Percentiles rank a stretch among this genome's conserved stretches.
phyloP scores from a whole-genome alignment of 805 yeast genomes.

The Yarrowia porcina region DNA sequence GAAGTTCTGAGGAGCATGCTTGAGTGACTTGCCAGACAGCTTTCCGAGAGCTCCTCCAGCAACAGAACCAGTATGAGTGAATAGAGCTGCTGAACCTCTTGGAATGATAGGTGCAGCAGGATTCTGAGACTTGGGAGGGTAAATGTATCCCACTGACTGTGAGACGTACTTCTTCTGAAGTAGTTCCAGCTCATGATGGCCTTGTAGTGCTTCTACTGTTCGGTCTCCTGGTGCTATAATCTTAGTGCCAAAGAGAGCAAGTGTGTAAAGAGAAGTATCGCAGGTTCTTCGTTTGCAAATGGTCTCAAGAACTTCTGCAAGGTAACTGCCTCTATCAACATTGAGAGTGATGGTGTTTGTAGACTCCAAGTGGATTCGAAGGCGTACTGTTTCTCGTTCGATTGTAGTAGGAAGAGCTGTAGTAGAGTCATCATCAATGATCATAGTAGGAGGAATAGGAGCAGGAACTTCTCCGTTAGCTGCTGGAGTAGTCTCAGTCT shows the following conservation, averaged over 20 bases:
- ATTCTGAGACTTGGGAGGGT: constrained; percentile 35
- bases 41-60: constrained; percentile 9
- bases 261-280: constrained; percentile 36
- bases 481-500: constrained; percentile 2
- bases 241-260: constrained; percentile 37
- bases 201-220: constrained; percentile 44
- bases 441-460: background rate
- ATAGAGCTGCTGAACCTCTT: constrained; percentile 27
- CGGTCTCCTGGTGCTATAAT: constrained; percentile 29
- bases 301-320: constrained; percentile 33
- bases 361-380: constrained; percentile 27
- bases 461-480: background rate
- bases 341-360: constrained; percentile 2
- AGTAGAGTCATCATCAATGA: background rate
- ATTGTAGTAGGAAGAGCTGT: constrained; percentile 2
- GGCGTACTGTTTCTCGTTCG: background rate
- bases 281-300: constrained; percentile 38
- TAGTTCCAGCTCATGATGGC: constrained; percentile 43
- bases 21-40: constrained; percentile 8
- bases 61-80: constrained; percentile 17
- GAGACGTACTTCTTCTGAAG: constrained; percentile 46
- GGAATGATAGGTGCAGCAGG: constrained; percentile 36
- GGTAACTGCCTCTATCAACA: constrained; percentile 29
- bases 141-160: constrained; percentile 32
- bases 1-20: background rate